Conservation (phyloP, 768 basidiomycete species). For the Tephrocybe sp. region DNA sequence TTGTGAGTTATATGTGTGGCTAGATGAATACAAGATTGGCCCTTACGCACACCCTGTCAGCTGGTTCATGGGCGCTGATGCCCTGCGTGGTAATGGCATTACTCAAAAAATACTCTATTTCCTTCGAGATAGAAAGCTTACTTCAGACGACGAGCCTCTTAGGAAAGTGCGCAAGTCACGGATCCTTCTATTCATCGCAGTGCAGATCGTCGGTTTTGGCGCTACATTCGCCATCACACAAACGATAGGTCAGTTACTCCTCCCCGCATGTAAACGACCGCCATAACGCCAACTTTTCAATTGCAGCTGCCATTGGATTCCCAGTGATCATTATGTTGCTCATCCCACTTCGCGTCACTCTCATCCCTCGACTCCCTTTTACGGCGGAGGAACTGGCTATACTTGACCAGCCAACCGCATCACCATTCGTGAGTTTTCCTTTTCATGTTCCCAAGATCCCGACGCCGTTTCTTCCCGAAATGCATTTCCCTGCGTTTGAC, state of each 20-base stretch:
- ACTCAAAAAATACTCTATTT: constrained; percentile 80
- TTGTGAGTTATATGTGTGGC: constrained; percentile 57
- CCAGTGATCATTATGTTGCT: constrained; percentile 86
- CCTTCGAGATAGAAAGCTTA: constrained; percentile 67
- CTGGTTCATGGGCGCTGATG: constrained; percentile 92
- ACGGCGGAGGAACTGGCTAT: constrained; percentile 75
- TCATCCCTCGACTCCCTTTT: constrained; percentile 79
- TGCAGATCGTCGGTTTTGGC: constrained; percentile 84
- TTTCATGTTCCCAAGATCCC: not conserved
- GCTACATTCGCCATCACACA: constrained; percentile 90
- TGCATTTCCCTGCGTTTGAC: not conserved
- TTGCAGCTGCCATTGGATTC: constrained; percentile 83
- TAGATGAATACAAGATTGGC: not conserved
- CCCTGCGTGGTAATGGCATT: constrained; percentile 79
- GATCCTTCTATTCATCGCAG: constrained; percentile 65
- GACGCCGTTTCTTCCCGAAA: not conserved
- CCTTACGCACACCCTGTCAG: constrained; percentile 29
- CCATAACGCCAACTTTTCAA: constrained; percentile 13
- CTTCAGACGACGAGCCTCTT: constrained; percentile 67
- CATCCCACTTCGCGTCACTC: constrained; percentile 68
- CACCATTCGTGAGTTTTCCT: constrained; percentile 66
- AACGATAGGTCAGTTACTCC: constrained; percentile 64
- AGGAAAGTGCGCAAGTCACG: constrained; percentile 71
- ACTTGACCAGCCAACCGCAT: constrained; percentile 89
- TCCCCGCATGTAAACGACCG: constrained; percentile 7